Evolutionary conservation across 176 grass and related monocot species (phyloP).

Genomic region (Oryza punctata): DNA sequence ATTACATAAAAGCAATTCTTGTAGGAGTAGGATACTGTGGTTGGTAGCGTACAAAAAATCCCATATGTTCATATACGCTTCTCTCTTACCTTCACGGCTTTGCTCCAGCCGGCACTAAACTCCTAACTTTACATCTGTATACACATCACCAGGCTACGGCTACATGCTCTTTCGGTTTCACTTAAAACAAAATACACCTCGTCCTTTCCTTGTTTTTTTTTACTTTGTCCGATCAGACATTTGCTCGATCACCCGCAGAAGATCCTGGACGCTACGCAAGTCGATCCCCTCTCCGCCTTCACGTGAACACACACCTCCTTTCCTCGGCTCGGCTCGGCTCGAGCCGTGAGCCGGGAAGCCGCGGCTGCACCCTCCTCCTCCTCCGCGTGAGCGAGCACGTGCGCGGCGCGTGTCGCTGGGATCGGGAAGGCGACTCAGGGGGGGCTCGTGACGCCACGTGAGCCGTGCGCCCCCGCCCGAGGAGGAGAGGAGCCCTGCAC

Average conservation of each 20-base stretch:
- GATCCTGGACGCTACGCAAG: neutral
- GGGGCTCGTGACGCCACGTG: constrained; percentile 55
- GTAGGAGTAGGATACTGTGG: neutral
- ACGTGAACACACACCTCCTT: neutral
- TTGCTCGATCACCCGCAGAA: neutral
- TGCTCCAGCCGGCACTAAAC: neutral
- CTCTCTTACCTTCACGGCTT: neutral
- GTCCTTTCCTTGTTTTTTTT: neutral
- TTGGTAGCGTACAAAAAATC: neutral
- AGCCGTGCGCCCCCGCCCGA: constrained; percentile 32
- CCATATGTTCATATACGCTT: neutral
- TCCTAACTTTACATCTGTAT: neutral
- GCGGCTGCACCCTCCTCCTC: neutral
- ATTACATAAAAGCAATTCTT: neutral
- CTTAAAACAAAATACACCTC: neutral
- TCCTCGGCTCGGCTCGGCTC: neutral
- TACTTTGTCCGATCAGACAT: too few relatives aligned
- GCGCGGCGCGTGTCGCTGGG: constrained; percentile 31
- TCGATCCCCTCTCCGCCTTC: neutral
- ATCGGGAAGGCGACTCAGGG: constrained; percentile 26
- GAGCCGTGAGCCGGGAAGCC: neutral
- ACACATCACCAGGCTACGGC: neutral
- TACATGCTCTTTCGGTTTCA: neutral
- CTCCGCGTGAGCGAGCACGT: constrained; percentile 38
- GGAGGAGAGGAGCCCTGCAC: neutral